These are phyloP conservation scores for Globisporangium radiosum DNA, from an alignment of 352 stramenopile species.

Conservation along the genomic window DNA sequence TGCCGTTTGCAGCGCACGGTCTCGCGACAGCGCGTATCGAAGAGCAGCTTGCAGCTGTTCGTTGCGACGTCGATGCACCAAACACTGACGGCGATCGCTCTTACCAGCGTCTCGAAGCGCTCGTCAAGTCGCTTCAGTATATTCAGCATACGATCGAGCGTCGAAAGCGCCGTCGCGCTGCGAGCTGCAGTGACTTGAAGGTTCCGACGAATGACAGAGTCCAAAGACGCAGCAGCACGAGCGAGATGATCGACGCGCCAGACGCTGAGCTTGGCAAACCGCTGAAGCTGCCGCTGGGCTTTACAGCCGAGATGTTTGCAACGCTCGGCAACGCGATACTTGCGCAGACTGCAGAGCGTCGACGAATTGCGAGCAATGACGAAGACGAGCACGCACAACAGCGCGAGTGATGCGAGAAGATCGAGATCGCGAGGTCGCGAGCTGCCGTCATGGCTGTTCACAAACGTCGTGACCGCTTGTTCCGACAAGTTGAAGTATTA, in stretches of 20 bases:
- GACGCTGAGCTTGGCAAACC: constrained; percentile 27
- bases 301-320: constrained; percentile 58
- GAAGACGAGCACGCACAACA: not conserved
- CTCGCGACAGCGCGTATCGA: constrained; percentile 21
- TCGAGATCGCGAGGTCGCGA: no score
- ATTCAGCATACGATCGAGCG: constrained; percentile 29
- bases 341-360: constrained; percentile 8
- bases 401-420: no score
- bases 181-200: not conserved
- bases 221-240: constrained; percentile 7
- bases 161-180: constrained; percentile 14
- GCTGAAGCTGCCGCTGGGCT: constrained; percentile 39
- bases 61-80: no score
- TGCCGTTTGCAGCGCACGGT: constrained; percentile 28
- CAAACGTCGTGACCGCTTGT: no score
- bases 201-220: constrained; percentile 1
- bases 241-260: constrained; percentile 12
- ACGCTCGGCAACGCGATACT: constrained; percentile 49
- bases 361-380: not conserved
- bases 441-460: no score
- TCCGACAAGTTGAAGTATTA: no score
- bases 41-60: no score
- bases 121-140: constrained; percentile 34
- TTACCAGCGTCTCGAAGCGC: constrained; percentile 27
- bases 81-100: constrained; percentile 8